Base-by-base conservation (phyloP, 306 rosid genomes). In the Quercus cerris region DNA sequence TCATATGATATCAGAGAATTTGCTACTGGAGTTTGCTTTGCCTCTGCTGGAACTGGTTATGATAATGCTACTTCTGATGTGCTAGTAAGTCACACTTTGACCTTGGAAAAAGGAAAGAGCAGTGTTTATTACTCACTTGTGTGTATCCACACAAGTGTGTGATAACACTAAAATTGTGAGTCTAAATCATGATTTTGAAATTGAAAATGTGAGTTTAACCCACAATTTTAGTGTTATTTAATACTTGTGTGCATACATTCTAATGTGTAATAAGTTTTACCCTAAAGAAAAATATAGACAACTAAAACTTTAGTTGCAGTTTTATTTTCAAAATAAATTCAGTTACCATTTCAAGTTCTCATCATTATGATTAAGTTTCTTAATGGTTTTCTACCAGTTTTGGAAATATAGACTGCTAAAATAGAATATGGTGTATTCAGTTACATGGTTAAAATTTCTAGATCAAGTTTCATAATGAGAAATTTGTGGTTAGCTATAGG, bases 11-110 rank as follows among this genome's bases (percentile, higher is more conserved):
- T 90, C 56, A 63, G 75, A 31, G 80, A 90, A 68, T 90, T 86
- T 31, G 88, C 85, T 2, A 79, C 85, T 8, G 92, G 90, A 17
- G 94, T 90, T 63, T 90, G 84, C 84, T 90, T 90, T 75, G 89
- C 94, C 70, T 90, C 91, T 4, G 94, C 94, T 4, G 94, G 94
- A 64, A 86, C 89, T 72, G 94, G 94, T 70, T 90, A 82, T 69
- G 92, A 88, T 23, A 88, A 84, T 77, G 83, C 86, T 61, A 90
- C 90, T 77, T 86, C 94, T 19, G 77, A 77, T 56, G 81, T 90
- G 38, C 86, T 88, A 5, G 89, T 90, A 73, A 88, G 94, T 88
- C 67, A 14, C 6, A 73, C 44, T 7, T 17, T 23, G 8, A 76
- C 69, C 27, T 51, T 57, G 25, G 33, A 49, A 75, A 67, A 35